Conservation (phyloP, 345 rosid species). For the Syzygium aqueum region DNA sequence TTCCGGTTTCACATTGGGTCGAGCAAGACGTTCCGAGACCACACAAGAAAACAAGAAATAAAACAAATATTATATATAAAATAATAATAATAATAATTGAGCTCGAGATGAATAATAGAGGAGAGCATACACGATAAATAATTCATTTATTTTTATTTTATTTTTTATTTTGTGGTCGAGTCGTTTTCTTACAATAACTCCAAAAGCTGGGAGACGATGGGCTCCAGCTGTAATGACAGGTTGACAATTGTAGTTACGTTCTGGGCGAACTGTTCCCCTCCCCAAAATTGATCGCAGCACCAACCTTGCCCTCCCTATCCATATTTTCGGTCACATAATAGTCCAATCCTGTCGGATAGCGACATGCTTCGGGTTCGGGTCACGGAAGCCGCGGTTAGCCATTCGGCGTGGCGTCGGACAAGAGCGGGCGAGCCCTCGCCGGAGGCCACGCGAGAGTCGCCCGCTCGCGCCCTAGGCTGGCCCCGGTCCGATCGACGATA, state of each 20-base stretch:
- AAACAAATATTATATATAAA: not conserved
- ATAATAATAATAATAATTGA: not conserved
- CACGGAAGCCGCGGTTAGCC: not conserved
- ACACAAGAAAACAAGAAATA: not conserved
- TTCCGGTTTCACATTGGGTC: not conserved
- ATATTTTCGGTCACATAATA: not conserved
- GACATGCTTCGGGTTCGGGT: not conserved
- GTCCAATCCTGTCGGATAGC: not conserved
- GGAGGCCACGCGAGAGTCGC: not conserved
- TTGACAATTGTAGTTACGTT: not conserved
- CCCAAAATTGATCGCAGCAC: not conserved
- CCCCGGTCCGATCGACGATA: not conserved
- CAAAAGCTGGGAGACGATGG: not conserved
- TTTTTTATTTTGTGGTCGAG: not conserved
- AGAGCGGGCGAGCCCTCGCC: not conserved
- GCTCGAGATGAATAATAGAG: not conserved
- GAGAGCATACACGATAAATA: not conserved
- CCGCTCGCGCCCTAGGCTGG: not conserved
- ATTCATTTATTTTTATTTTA: not conserved
- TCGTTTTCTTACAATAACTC: not conserved
- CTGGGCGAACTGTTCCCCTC: not conserved
- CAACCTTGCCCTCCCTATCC: not conserved
- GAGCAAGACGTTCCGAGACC: not conserved
- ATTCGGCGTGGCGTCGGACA: not conserved
- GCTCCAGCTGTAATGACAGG: slow-evolving; percentile 5